Percentiles rank a stretch among this genome's conserved stretches.
Evolutionary conservation across 2,329 filamentous ascomycete genomes (phyloP).

Genomic region (Furcasterigmium furcatum): DNA sequence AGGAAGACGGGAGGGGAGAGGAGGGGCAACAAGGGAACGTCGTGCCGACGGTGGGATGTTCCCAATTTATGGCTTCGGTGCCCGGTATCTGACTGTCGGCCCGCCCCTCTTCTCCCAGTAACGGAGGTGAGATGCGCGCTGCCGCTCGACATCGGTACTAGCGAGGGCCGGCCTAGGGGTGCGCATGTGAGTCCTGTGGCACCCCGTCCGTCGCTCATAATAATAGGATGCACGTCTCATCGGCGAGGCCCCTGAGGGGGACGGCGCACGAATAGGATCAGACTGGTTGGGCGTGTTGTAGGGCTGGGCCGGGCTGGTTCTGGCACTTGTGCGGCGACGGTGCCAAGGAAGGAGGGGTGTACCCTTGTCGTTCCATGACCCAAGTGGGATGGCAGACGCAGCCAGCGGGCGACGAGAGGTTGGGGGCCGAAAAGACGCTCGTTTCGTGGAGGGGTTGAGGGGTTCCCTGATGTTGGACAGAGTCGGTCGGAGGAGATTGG

Average conservation of each 20-base stretch:
- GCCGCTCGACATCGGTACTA: too few species aligned
- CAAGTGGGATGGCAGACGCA: neutral
- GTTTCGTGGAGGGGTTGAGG: too few species aligned
- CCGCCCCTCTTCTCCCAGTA: neutral
- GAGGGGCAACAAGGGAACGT: neutral
- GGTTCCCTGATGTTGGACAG: too few species aligned
- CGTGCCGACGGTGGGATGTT: neutral
- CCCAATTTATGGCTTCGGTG: neutral
- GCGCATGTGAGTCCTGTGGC: too few species aligned
- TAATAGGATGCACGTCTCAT: too few species aligned
- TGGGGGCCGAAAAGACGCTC: too few species aligned
- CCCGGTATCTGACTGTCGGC: neutral
- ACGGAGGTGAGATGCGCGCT: too few species aligned
- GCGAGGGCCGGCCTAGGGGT: too few species aligned
- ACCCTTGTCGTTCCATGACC: neutral
- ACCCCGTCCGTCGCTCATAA: too few species aligned
- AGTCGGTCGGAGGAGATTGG: too few species aligned
- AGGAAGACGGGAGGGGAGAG: neutral
- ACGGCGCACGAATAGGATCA: too few species aligned
- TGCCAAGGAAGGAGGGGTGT: neutral
- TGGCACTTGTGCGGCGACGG: slow-evolving; percentile 1
- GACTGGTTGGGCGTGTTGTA: neutral
- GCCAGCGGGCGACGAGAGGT: neutral
- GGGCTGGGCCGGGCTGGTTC: slow-evolving; percentile 1
- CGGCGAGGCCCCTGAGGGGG: too few species aligned